Percentiles rank a stretch among this genome's conserved stretches.
Evolutionary conservation across 2,329 filamentous ascomycete species (phyloP).

Genomic region (Cladosporium cucumerinum): DNA sequence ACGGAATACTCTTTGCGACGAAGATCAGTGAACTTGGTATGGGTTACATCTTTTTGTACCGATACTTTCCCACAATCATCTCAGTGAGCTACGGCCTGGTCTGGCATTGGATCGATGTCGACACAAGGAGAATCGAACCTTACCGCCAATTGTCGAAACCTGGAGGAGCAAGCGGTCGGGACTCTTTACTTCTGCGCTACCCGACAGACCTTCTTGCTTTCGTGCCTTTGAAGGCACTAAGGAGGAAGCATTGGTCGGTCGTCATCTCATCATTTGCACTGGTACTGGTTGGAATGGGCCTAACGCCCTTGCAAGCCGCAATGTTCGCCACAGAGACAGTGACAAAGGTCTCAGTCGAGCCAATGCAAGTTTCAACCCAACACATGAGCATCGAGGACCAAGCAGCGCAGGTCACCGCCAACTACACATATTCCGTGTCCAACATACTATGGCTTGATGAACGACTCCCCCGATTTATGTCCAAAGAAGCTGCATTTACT

Average conservation of each 20-base stretch:
- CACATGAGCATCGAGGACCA: conserved; percentile 3
- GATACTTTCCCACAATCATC: conserved; percentile 53
- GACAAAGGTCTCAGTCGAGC: neutral
- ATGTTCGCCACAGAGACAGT: conserved; percentile 43
- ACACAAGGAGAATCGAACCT: conserved; percentile 58
- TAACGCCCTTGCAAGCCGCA: conserved; percentile 56
- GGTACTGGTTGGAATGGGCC: conserved; percentile 52
- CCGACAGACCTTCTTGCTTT: conserved; percentile 49
- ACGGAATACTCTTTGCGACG: conserved; percentile 43
- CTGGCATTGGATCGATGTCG: conserved; percentile 60
- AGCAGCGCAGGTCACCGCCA: conserved; percentile 33
- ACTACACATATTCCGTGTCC: conserved; percentile 47
- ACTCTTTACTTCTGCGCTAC: conserved; percentile 56
- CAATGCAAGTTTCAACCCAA: no score
- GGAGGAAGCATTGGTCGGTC: conserved; percentile 48
- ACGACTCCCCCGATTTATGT: conserved; percentile 44
- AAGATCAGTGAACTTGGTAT: conserved; percentile 39
- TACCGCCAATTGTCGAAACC: conserved; percentile 56
- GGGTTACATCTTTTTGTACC: conserved; percentile 40
- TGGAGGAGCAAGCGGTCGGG: no score
- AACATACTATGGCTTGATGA: conserved; percentile 49
- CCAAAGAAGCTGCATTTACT: conserved; percentile 40
- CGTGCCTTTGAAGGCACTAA: conserved; percentile 42
- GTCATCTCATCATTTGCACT: conserved; percentile 49
- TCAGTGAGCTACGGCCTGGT: conserved; percentile 55